phyloP scores from a whole-genome alignment of 768 basidiomycete species.

The Amanita exitialis region DNA sequence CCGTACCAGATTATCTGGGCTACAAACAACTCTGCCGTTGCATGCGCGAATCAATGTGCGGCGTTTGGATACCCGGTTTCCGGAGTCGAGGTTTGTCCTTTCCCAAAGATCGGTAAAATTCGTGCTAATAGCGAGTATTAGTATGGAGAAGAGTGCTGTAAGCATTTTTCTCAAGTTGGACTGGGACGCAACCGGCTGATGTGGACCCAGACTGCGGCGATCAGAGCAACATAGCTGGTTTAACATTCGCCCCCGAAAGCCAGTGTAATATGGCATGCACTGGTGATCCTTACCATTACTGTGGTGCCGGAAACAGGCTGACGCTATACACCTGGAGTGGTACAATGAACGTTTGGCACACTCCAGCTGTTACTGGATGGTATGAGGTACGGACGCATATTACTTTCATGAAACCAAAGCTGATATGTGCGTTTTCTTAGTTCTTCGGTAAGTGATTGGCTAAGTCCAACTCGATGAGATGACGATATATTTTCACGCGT shows the following conservation, averaged over 20 bases:
- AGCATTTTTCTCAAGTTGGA: constrained; percentile 15
- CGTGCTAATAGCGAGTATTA: constrained; percentile 13
- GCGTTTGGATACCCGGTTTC: constrained; percentile 64
- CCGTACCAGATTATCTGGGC: constrained; percentile 50
- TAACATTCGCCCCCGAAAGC: constrained; percentile 27
- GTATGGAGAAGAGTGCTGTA: constrained; percentile 67
- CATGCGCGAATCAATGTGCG: constrained; percentile 61
- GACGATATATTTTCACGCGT: constrained; percentile 2
- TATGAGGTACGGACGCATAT: constrained; percentile 46
- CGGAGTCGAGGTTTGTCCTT: constrained; percentile 41
- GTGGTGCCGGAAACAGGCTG: constrained; percentile 49
- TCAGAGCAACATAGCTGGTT: constrained; percentile 36
- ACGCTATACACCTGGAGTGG: constrained; percentile 47
- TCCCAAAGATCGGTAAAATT: background rate
- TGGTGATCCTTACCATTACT: constrained; percentile 60
- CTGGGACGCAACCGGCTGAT: background rate
- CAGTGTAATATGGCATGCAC: constrained; percentile 49
- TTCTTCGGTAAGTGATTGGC: constrained; percentile 30
- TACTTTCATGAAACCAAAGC: no score
- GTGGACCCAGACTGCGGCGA: constrained; percentile 60
- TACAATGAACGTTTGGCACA: constrained; percentile 51
- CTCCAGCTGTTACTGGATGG: constrained; percentile 49
- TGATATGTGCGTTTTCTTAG: constrained; percentile 14
- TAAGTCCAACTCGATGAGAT: background rate
- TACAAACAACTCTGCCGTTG: constrained; percentile 52